Base-by-base conservation (phyloP, 768 basidiomycete genomes). In the Dioszegia aurantiaca region DNA sequence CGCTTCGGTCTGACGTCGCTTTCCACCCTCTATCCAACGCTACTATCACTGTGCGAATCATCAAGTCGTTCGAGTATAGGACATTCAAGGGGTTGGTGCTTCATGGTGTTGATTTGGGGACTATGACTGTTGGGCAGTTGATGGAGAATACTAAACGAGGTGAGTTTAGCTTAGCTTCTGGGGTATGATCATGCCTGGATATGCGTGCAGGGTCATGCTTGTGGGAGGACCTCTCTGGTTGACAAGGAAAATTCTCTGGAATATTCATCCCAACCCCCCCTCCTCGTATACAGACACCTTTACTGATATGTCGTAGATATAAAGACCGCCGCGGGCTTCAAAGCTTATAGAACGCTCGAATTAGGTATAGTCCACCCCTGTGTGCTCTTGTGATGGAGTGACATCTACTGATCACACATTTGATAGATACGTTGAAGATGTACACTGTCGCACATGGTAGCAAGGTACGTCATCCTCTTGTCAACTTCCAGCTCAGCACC, bases 391-490 rank as follows among this genome's bases (percentile, higher is more conserved):
- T 24, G 56, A 49, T 28, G 5, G 12, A 12, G 11, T 47, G 30
- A 17, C 23, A 12, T 45, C 19, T 23, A 45, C 9, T 8, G 3
- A 12, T 24, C 8, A 12, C 11, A 9, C 19, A 45, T 8, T n/a
- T 17, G 19, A 16, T 55, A 95, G 93, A 99, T 76, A 93, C 93
- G 11, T 68, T 98, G 58, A 99, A 99, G 74, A 78, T 97, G 17
- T 99, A 99, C 74, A 89, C 90, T 3, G 86, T 85, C 72, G 95
- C 94, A 1, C 94, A 98, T 71, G 92, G 93, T 11, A 83, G 90
- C 54, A 99, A 99, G 83, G 94, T 88, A 51, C 19, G 77, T 55
- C 31, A 31, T 31, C 5, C 45, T 36, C 36, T 21, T 24, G 44
- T 48, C 23, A 24, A 37, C 26, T 31, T 56, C 5, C 5, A 26